Conservation (phyloP, 2,329 filamentous ascomycete species). For the Seiridium cupressi region DNA sequence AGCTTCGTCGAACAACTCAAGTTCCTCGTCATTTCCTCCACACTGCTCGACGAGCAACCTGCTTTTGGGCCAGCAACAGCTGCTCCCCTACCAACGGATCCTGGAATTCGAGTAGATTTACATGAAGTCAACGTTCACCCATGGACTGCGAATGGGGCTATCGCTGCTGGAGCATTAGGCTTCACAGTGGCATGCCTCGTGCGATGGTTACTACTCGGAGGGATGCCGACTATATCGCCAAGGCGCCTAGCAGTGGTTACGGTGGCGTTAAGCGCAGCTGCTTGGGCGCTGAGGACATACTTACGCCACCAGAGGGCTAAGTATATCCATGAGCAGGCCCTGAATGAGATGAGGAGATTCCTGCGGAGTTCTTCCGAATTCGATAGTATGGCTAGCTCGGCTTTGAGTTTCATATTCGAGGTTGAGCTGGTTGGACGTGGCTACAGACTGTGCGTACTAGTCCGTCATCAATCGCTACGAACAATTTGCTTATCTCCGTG, state of each 20-base stretch:
- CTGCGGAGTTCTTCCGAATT: slow-evolving; percentile 27
- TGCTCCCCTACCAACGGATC: slow-evolving; percentile 7
- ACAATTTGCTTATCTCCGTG: slow-evolving; percentile 11
- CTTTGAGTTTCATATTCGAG: slow-evolving; percentile 32
- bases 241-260: slow-evolving; percentile 21
- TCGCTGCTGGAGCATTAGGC: slow-evolving; percentile 26
- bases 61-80: slow-evolving; percentile 22
- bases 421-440: slow-evolving; percentile 31
- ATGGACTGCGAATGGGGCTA: slow-evolving; percentile 25
- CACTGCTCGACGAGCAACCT: slow-evolving; percentile 29
- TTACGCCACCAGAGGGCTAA: slow-evolving; percentile 27
- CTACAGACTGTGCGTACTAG: slow-evolving; percentile 27
- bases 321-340: slow-evolving; percentile 27
- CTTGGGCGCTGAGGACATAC: slow-evolving; percentile 23
- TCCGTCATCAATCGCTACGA: not conserved
- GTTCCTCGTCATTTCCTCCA: slow-evolving; percentile 29
- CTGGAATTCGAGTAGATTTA: not conserved
- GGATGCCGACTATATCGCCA: slow-evolving; percentile 22
- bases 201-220: slow-evolving; percentile 25
- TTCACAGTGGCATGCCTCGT: slow-evolving; percentile 24
- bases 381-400: slow-evolving; percentile 30
- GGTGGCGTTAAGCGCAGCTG: slow-evolving; percentile 14
- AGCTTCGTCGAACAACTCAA: slow-evolving; percentile 31
- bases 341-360: slow-evolving; percentile 25
- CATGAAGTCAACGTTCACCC: slow-evolving; percentile 1